Evolutionary conservation across 225 moss, liverwort and hornwort genomes (phyloP).

Genomic region (Sphagnum tenellum): DNA sequence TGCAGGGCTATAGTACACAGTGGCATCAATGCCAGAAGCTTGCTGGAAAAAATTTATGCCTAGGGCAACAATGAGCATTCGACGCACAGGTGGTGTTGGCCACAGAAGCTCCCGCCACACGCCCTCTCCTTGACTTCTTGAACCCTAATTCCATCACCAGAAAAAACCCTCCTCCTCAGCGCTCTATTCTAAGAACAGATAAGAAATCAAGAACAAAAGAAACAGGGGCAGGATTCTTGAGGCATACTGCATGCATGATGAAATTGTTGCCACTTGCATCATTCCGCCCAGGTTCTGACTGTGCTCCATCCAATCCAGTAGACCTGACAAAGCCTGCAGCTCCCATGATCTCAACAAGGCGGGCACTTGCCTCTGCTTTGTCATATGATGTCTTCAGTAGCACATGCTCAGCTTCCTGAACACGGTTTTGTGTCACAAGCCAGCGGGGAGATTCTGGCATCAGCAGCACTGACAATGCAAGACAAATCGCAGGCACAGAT

Average conservation of each 20-base stretch:
- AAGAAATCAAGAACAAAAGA: background rate
- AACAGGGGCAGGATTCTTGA: background rate
- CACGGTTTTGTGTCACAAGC: conserved; percentile 86
- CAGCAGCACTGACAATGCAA: conserved; percentile 52
- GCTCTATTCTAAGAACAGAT: background rate
- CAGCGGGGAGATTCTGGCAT: conserved; percentile 99
- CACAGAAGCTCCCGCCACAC: conserved; percentile 81
- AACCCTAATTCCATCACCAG: conserved; percentile 1
- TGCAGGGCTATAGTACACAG: conserved; percentile 88
- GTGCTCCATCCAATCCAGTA: conserved; percentile 14
- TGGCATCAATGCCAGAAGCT: conserved; percentile 90
- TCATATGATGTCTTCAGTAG: conserved; percentile 63
- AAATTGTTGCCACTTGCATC: background rate
- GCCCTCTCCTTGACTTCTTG: conserved; percentile 59
- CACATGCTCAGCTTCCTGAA: conserved; percentile 69
- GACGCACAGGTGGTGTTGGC: conserved; percentile 68
- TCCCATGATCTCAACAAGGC: conserved; percentile 74
- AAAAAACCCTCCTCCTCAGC: no score
- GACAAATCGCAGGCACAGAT: conserved; percentile 48
- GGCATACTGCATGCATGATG: conserved; percentile 15
- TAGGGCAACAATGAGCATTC: conserved; percentile 83
- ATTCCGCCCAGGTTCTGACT: conserved; percentile 8
- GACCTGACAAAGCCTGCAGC: conserved; percentile 49
- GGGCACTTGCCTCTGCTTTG: conserved; percentile 60
- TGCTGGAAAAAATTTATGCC: conserved; percentile 97